phyloP scores from a whole-genome alignment of 768 basidiomycete species.

The Floccularia luteovirens region DNA sequence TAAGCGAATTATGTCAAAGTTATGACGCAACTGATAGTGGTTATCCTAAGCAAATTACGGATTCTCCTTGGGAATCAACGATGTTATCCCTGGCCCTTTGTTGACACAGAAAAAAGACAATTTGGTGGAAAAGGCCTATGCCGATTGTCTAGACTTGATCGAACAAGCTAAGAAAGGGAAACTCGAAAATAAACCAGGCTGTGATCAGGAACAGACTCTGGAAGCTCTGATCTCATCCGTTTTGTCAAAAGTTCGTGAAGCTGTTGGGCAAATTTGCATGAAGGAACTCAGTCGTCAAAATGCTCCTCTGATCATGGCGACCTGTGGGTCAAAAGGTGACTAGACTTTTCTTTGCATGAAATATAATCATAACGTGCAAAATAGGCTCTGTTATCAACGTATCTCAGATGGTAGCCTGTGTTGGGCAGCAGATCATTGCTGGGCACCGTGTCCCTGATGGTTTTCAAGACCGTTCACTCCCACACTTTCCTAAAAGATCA shows the following conservation, averaged over 20 bases:
- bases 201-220: constrained; percentile 92
- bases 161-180: constrained; percentile 85
- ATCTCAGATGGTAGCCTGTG: constrained; percentile 99
- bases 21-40: constrained; percentile 6
- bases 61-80: constrained; percentile 97
- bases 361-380: neutral
- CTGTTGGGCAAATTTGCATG: constrained; percentile 97
- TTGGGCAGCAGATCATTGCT: constrained; percentile 97
- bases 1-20: constrained; percentile 21
- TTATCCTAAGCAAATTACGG: constrained; percentile 72
- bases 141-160: constrained; percentile 81
- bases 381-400: constrained; percentile 96
- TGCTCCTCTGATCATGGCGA: constrained; percentile 97
- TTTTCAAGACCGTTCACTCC: constrained; percentile 98
- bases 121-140: constrained; percentile 85
- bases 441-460: constrained; percentile 98
- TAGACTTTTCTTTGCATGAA: neutral
- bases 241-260: constrained; percentile 91
- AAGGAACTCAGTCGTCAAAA: constrained; percentile 95
- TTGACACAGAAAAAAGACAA: constrained; percentile 77
- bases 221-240: constrained; percentile 95
- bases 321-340: constrained; percentile 95
- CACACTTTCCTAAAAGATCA: constrained; percentile 96
- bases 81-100: constrained; percentile 90
- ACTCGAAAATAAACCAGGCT: constrained; percentile 95